phyloP scores from a whole-genome alignment of 257 asterid species.

The Fraxinus quadrangulata region DNA sequence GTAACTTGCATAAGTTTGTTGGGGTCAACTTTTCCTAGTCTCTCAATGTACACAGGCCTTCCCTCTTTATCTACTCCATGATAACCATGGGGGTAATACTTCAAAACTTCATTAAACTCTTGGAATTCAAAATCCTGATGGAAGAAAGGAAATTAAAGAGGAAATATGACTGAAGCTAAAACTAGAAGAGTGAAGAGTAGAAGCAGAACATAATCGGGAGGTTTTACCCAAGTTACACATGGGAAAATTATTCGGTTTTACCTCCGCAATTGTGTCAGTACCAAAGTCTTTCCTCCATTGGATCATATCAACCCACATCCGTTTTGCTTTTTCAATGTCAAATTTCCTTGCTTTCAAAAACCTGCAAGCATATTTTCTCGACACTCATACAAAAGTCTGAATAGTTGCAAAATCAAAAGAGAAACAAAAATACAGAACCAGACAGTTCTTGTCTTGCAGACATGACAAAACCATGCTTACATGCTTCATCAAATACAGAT shows the following conservation, averaged over 20 bases:
- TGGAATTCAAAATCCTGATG: slow-evolving; percentile 81
- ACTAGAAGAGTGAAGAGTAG: neutral
- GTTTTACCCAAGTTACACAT: neutral
- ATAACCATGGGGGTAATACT: slow-evolving; percentile 91
- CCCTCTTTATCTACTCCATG: slow-evolving; percentile 98
- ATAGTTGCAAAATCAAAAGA: slow-evolving; percentile 25
- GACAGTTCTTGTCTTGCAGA: neutral
- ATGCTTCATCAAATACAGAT: neutral
- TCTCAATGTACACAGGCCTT: slow-evolving; percentile 89
- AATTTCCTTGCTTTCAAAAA: slow-evolving; percentile 93
- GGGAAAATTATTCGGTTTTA: slow-evolving; percentile 19
- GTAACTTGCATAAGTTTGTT: slow-evolving; percentile 94
- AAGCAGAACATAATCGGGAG: neutral
- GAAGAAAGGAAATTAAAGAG: slow-evolving; percentile 12
- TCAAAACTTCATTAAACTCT: slow-evolving; percentile 78
- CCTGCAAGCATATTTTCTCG: slow-evolving; percentile 42
- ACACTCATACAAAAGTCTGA: neutral
- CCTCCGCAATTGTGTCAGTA: slow-evolving; percentile 78
- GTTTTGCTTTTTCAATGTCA: slow-evolving; percentile 83
- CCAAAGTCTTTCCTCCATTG: slow-evolving; percentile 98
- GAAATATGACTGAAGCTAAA: slow-evolving; percentile 6
- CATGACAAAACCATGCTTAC: neutral
- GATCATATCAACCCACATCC: slow-evolving; percentile 99
- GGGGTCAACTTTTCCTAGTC: slow-evolving; percentile 89
- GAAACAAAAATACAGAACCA: slow-evolving; percentile 7